Evolutionary conservation across 1,139 yeast species (phyloP).

Genomic region (Pneumocystis carinii): DNA sequence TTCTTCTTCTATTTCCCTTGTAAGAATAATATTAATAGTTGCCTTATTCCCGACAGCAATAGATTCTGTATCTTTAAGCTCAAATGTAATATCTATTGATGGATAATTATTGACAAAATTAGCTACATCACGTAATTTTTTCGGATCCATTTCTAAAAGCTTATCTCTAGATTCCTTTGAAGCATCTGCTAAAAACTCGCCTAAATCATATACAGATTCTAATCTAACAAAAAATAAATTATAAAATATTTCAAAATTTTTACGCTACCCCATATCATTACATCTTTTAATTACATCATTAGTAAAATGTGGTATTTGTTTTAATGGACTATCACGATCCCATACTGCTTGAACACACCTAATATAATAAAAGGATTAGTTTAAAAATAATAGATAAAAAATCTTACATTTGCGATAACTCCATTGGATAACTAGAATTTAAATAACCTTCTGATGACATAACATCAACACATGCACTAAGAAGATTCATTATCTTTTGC

Average conservation of each 20-base stretch:
- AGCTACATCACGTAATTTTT: slow-evolving; percentile 51
- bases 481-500: slow-evolving; percentile 34
- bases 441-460: slow-evolving; percentile 68
- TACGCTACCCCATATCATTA: slow-evolving; percentile 22
- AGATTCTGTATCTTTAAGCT: slow-evolving; percentile 30
- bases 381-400: background rate
- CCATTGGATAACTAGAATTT: slow-evolving; percentile 73
- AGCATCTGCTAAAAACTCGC: slow-evolving; percentile 35
- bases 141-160: slow-evolving; percentile 38
- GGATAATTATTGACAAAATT: slow-evolving; percentile 83
- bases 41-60: slow-evolving; percentile 34
- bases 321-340: slow-evolving; percentile 66
- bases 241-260: slow-evolving; percentile 5
- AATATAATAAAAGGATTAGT: background rate
- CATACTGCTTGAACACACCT: slow-evolving; percentile 63
- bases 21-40: slow-evolving; percentile 38
- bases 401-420: slow-evolving; percentile 57
- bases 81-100: slow-evolving; percentile 54
- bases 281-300: slow-evolving; percentile 46
- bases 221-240: slow-evolving; percentile 28
- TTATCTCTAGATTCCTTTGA: slow-evolving; percentile 60
- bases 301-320: slow-evolving; percentile 63
- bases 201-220: slow-evolving; percentile 65
- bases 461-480: slow-evolving; percentile 59
- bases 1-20: slow-evolving; percentile 30